Conservation (phyloP, 345 rosid genomes). For the Sonneratia caseolaris region DNA sequence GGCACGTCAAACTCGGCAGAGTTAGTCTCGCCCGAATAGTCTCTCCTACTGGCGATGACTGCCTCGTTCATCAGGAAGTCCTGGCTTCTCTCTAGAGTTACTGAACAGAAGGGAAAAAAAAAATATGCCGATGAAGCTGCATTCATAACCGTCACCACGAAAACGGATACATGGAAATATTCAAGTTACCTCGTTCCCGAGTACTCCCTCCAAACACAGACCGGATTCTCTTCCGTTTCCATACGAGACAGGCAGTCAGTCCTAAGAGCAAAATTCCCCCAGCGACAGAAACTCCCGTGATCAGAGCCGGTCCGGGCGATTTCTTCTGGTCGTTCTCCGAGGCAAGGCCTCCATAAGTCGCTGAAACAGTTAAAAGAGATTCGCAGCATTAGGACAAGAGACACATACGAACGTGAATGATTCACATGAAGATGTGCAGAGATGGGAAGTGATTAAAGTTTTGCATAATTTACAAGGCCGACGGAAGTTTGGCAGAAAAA, state of each 20-base stretch:
- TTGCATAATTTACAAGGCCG: too few species aligned
- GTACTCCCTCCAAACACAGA: slow-evolving; percentile 6
- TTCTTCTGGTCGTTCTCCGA: slow-evolving; percentile 1
- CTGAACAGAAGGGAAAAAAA: slow-evolving; percentile 12
- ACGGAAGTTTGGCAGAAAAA: neutral
- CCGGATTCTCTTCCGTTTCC: slow-evolving; percentile 40
- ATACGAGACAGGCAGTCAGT: slow-evolving; percentile 22
- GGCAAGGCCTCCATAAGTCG: slow-evolving; percentile 15
- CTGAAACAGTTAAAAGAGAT: slow-evolving; percentile 21
- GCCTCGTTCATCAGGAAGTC: slow-evolving; percentile 49
- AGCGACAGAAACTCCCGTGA: slow-evolving; percentile 40
- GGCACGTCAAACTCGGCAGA: slow-evolving; percentile 44
- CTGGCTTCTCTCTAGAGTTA: slow-evolving; percentile 44
- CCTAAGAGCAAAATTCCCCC: slow-evolving; percentile 30
- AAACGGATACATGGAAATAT: neutral
- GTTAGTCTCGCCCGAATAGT: slow-evolving; percentile 25
- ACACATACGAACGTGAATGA: neutral
- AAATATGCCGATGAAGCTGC: too few species aligned
- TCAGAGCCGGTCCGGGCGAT: neutral
- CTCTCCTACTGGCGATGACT: slow-evolving; percentile 50
- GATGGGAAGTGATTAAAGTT: neutral
- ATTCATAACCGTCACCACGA: too few species aligned
- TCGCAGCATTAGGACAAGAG: neutral
- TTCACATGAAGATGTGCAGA: neutral
- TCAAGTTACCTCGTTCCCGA: slow-evolving; percentile 24